phyloP scores from a whole-genome alignment of 1,284 basidiomycete genomes.

The Papiliotrema fonsecae region DNA sequence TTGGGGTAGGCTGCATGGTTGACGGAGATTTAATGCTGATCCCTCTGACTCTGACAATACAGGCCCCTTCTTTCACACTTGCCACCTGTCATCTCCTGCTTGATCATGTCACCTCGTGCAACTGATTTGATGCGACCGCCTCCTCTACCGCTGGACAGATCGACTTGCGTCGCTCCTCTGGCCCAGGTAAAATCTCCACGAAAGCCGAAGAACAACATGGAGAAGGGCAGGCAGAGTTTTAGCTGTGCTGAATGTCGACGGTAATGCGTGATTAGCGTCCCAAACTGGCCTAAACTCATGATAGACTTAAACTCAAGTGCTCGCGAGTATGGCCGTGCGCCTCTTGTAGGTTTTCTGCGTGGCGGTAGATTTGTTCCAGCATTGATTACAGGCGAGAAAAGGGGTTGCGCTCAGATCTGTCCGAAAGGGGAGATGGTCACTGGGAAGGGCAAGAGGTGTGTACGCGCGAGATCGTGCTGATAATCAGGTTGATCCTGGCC shows the following conservation, averaged over 20 bases:
- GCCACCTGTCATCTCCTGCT: too few species aligned
- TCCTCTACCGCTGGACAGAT: background rate
- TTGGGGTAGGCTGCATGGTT: too few species aligned
- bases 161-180: background rate
- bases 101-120: too few species aligned
- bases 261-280: constrained; percentile 12
- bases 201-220: background rate
- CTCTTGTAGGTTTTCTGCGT: constrained; percentile 23
- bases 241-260: constrained; percentile 41
- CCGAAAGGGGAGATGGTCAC: constrained; percentile 41
- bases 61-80: background rate
- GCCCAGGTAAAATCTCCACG: background rate
- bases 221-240: constrained; percentile 18
- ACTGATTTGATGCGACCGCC: background rate
- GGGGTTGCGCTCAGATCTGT: constrained; percentile 45
- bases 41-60: background rate
- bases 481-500: constrained; percentile 39
- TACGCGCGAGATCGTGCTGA: background rate
- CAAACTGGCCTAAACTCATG: background rate
- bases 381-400: constrained; percentile 26
- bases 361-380: background rate
- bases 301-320: constrained; percentile 41
- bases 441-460: constrained; percentile 41
- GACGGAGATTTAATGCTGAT: too few species aligned
- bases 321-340: constrained; percentile 43